A percentile compares a stretch with the other conserved stretches of the same genome.
Evolutionary conservation across 371 early-diverging fungal genomes (phyloP).

Genomic region (Phascolomyces articulosus): DNA sequence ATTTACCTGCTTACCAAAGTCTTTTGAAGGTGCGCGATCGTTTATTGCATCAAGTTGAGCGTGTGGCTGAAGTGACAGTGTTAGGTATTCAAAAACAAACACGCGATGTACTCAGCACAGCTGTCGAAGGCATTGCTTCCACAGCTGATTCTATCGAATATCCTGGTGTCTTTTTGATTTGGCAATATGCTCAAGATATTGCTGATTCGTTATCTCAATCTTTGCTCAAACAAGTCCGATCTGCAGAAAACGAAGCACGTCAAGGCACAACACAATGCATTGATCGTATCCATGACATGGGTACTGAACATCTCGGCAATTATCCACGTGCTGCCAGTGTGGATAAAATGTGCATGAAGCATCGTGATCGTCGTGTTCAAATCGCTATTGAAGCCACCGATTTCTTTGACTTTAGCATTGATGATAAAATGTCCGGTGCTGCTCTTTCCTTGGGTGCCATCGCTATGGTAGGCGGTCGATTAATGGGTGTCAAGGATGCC

Average conservation of each 20-base stretch:
- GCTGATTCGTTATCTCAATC: slow-evolving; percentile 69
- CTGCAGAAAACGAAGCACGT: slow-evolving; percentile 71
- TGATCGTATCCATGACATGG: slow-evolving; percentile 65
- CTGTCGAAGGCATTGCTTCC: slow-evolving; percentile 66
- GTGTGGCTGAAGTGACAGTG: slow-evolving; percentile 68
- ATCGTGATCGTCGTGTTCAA: slow-evolving; percentile 44
- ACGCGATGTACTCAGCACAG: slow-evolving; percentile 50
- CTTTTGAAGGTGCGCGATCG: slow-evolving; percentile 56
- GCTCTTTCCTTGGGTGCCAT: slow-evolving; percentile 44
- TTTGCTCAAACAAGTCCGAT: slow-evolving; percentile 62
- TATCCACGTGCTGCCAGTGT: slow-evolving; percentile 45
- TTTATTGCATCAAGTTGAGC: slow-evolving; percentile 68
- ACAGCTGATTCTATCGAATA: slow-evolving; percentile 74
- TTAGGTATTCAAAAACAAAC: slow-evolving; percentile 56
- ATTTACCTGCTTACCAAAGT: slow-evolving; percentile 59
- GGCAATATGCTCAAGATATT: slow-evolving; percentile 86
- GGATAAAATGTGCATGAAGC: slow-evolving; percentile 51
- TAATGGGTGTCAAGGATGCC: slow-evolving; percentile 51
- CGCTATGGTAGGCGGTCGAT: slow-evolving; percentile 50
- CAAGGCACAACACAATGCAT: slow-evolving; percentile 64
- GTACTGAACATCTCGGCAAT: slow-evolving; percentile 53
- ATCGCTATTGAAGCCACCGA: slow-evolving; percentile 71
- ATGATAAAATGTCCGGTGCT: slow-evolving; percentile 57
- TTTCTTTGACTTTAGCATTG: slow-evolving; percentile 63
- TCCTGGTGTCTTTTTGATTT: slow-evolving; percentile 79